Evolutionary conservation across 331 rosid genomes (phyloP).

Genomic region (Malus hybrid): DNA sequence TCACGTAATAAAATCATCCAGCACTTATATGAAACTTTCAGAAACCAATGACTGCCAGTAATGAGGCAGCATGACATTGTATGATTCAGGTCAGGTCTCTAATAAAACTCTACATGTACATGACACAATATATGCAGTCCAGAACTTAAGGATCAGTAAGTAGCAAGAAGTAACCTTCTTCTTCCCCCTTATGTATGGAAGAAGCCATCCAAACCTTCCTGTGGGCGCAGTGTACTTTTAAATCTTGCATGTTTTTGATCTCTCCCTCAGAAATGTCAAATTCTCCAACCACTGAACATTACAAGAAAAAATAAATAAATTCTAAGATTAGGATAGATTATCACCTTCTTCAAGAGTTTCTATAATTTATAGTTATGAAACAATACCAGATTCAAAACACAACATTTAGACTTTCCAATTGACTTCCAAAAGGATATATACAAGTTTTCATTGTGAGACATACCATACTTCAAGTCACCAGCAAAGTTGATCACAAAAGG

Average conservation of each 20-base stretch:
- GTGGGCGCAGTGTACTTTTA: slow-evolving; percentile 41
- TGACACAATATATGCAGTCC: not conserved
- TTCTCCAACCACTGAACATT: slow-evolving; percentile 56
- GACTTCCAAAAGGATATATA: not conserved
- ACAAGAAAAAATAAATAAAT: not conserved
- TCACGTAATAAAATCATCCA: too few species aligned
- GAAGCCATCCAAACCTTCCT: slow-evolving; percentile 95
- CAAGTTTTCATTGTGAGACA: not conserved
- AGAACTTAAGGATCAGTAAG: slow-evolving; percentile 1
- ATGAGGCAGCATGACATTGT: not conserved
- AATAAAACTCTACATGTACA: not conserved
- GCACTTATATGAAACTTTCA: not conserved
- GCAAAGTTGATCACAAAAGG: slow-evolving; percentile 63
- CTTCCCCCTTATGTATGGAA: slow-evolving; percentile 90
- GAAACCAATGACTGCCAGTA: not conserved
- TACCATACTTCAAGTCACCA: slow-evolving; percentile 88
- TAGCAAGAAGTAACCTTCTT: slow-evolving; percentile 61
- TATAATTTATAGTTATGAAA: not conserved
- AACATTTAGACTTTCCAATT: not conserved
- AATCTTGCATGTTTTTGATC: slow-evolving; percentile 33
- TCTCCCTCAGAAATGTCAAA: slow-evolving; percentile 40
- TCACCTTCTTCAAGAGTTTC: slow-evolving; percentile 1
- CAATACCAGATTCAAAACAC: not conserved
- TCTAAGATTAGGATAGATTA: slow-evolving; percentile 9
- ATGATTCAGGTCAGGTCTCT: not conserved